These are phyloP conservation scores for Dactylis glomerata DNA, from an alignment of 176 grass and related monocot genomes.

Conservation along the genomic window DNA sequence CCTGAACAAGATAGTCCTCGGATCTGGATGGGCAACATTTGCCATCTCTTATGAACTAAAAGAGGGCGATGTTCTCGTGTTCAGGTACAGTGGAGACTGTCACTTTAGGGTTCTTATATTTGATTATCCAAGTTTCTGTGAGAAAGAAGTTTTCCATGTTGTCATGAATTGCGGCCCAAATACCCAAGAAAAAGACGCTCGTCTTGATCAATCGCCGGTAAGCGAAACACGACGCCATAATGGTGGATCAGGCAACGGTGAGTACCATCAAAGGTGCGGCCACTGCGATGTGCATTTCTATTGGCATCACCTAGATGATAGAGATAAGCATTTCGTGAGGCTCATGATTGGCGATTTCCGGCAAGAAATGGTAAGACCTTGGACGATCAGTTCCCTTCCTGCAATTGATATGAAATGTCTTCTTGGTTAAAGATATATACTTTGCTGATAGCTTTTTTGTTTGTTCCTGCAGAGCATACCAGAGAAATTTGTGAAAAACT, in stretches of 20 bases:
- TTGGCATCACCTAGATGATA: neutral
- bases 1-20: slow-evolving; percentile 16
- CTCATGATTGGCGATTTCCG: neutral
- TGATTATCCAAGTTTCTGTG: slow-evolving; percentile 14
- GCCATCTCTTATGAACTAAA: slow-evolving; percentile 15
- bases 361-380: neutral
- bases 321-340: neutral
- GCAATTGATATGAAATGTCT: neutral
- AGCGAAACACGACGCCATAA: neutral
- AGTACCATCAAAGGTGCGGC: neutral
- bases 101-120: slow-evolving; percentile 54
- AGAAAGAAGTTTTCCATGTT: slow-evolving; percentile 35
- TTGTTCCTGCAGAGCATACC: slow-evolving; percentile 36
- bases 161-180: neutral
- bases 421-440: neutral
- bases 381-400: neutral
- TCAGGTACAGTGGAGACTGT: slow-evolving; percentile 34
- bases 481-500: slow-evolving; percentile 32
- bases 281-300: slow-evolving; percentile 12
- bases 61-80: slow-evolving; percentile 30
- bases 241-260: neutral
- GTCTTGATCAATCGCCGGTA: neutral
- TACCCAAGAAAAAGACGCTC: slow-evolving; percentile 11
- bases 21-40: slow-evolving; percentile 52
- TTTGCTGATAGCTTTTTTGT: neutral